Base-by-base conservation (phyloP, 2,329 filamentous ascomycete genomes). In the Escovopsis sp. region DNA sequence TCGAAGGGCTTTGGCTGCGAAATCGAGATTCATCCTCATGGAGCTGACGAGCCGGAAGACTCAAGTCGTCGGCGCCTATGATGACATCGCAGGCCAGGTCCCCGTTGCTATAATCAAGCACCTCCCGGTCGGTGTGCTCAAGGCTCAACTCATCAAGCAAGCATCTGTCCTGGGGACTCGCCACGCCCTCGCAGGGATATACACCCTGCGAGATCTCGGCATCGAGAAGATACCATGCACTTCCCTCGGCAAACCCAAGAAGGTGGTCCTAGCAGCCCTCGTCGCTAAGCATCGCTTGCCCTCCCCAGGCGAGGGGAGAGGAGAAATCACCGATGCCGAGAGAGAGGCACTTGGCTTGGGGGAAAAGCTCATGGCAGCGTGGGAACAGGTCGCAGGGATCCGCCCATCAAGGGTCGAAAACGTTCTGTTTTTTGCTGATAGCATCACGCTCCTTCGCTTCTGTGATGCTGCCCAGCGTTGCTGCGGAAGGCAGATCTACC, bases 41-140 rank as follows among this genome's bases (percentile, higher is more conserved):
- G n/a, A 15, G 31, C 19, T 43, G 45, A 39, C 11, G 3, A 9
- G 7, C 2, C 13, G 51, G 2, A 38, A 58, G 45, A 53, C 47
- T 1, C 55, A 63, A 36, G 58, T 68, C 2, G 52, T 68, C 11
- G 63, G 61, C 8, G 47, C 60, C 2, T 50, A 55, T 3, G 62
- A 68, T 41, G 51, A 58, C 11, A 45, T 63, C 36, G 62, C 64
- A 18, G 63, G 64, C 4, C 63, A 68, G 41, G 54, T 68, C 3
- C 60, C 62, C 0, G 55, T 67, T 12, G 65, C 65, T 3, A 46
- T 68, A 11, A 55, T 65, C 18, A 45, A 50, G 23, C 39, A 56
- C 3, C 51, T 56, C 0, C 27, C 34, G 7, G n/a, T 51, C n/a
- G 42, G 45, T 3, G 41, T 46, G 1, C 41, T 55, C 19, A 61